Percentiles rank a stretch among this genome's conserved stretches.
These are phyloP conservation scores for Protea cynaroides DNA, from an alignment of 164 flowering plant genomes.

Conservation along the genomic window DNA sequence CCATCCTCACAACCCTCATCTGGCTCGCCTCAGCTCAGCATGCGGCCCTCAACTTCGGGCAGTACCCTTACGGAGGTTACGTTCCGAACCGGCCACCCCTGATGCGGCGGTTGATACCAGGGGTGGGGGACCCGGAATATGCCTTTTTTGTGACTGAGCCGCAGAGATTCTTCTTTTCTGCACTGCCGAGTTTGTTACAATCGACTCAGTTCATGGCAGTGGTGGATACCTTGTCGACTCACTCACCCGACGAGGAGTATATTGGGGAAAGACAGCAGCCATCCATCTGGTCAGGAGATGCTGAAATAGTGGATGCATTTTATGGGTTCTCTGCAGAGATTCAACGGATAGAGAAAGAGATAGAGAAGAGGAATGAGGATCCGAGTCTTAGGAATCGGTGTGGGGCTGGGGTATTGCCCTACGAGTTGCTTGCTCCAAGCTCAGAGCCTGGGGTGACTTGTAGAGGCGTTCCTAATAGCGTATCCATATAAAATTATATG, in stretches of 20 bases:
- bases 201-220: constrained; percentile 87
- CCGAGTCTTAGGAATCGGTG: constrained; percentile 56
- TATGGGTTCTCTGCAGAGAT: constrained; percentile 72
- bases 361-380: constrained; percentile 61
- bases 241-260: constrained; percentile 95
- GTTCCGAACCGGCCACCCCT: constrained; percentile 94
- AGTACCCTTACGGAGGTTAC: constrained; percentile 93
- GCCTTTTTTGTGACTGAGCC: constrained; percentile 56
- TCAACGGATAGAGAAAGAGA: constrained; percentile 59
- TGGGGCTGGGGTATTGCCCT: constrained; percentile 91
- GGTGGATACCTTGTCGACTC: constrained; percentile 80
- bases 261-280: constrained; percentile 75
- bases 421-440: constrained; percentile 82
- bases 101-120: constrained; percentile 76
- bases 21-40: constrained; percentile 98
- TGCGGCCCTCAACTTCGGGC: constrained; percentile 93
- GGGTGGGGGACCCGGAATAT: constrained; percentile 65
- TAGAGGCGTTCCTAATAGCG: constrained; percentile 88
- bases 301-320: constrained; percentile 62
- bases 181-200: constrained; percentile 68
- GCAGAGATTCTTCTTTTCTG: constrained; percentile 54
- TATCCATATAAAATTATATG: constrained; percentile 39
- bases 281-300: constrained; percentile 71
- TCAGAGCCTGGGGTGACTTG: constrained; percentile 87
- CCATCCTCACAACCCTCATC: constrained; percentile 74